Base-by-base conservation (phyloP, 1,139 yeast species). In the Saccharomyces hybrid region DNA sequence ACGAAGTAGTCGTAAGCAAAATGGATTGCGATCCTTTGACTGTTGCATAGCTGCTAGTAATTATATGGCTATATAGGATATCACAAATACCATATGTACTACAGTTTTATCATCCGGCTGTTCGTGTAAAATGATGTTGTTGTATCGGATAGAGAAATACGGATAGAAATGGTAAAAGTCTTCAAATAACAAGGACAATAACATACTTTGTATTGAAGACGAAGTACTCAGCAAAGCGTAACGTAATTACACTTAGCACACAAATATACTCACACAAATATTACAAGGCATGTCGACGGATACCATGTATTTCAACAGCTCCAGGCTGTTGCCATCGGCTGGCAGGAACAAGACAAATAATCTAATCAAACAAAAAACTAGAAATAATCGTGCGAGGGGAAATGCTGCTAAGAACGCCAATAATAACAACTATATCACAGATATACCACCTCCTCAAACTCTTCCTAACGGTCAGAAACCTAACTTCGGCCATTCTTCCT, bases 21-120 rank as follows among this genome's bases (percentile, higher is more conserved):
- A 64, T 71, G 0, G 91, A 85, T 62, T 69, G 63, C 49, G 91
- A 85, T 65, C 89, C 89, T 2, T 78, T 69, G 32, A 52, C 54
- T 31, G 59, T 62, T 5, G 60, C 64, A 2, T 64, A 54, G 38
- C 8, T 20, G 23, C 7, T 9, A 14, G 23, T 16, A 38, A 16
- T 23, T 16, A 7, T 9, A 38, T 38, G 16, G 5, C 16, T 38
- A 11, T 28, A 28, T 28, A 11, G 31, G 16, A 14, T 38, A 38
- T 38, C 11, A 6, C 23, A 16, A 8, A 9, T 8, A 38, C 13
- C 5, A 5, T 16, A 7, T 3, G 8, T 38, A 16, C 25, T 8
- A 8, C 23, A 20, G 23, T 20, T 20, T 20, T 20, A 20, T 20
- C 23, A 20, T 20, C 23, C 23, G 23, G 23, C 23, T 20, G 23